These are phyloP conservation scores for Cucumis melo DNA, from an alignment of 306 rosid species.

Conservation along the genomic window DNA sequence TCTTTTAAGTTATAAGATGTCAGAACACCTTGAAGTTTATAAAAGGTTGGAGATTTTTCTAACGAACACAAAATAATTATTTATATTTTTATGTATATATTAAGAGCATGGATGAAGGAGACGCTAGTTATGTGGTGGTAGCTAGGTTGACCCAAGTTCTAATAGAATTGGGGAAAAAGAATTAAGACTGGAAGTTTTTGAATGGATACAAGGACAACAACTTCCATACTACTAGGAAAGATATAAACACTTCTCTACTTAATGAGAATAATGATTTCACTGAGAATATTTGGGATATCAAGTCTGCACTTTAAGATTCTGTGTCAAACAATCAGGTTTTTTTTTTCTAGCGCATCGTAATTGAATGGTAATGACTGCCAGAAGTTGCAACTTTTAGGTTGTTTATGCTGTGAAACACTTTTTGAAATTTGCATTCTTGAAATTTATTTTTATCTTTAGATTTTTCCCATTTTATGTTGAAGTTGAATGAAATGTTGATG, in stretches of 20 bases:
- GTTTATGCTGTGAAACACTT: too few species aligned
- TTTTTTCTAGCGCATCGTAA: not conserved
- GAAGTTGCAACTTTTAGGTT: too few species aligned
- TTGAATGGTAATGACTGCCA: too few species aligned
- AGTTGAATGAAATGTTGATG: not conserved
- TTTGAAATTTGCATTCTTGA: too few species aligned
- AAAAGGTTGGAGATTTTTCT: too few species aligned
- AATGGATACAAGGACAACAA: not conserved
- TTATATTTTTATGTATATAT: too few species aligned
- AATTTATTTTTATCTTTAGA: not conserved
- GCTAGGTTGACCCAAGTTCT: conserved; percentile 7
- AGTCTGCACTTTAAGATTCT: conserved; percentile 20
- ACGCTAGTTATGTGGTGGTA: too few species aligned
- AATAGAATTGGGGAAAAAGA: not conserved
- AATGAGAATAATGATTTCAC: conserved; percentile 16
- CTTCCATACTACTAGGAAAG: conserved; percentile 17
- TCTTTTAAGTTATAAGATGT: too few species aligned
- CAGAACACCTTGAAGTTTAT: too few species aligned
- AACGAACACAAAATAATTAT: too few species aligned
- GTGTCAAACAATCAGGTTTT: conserved; percentile 31
- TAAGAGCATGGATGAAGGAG: too few species aligned
- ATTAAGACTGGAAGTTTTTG: not conserved
- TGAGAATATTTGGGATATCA: conserved; percentile 28
- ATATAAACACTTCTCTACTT: conserved; percentile 14
- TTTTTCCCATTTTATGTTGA: not conserved